Base-by-base conservation (phyloP, 805 yeast genomes). In the Ogataea trehalophila region DNA sequence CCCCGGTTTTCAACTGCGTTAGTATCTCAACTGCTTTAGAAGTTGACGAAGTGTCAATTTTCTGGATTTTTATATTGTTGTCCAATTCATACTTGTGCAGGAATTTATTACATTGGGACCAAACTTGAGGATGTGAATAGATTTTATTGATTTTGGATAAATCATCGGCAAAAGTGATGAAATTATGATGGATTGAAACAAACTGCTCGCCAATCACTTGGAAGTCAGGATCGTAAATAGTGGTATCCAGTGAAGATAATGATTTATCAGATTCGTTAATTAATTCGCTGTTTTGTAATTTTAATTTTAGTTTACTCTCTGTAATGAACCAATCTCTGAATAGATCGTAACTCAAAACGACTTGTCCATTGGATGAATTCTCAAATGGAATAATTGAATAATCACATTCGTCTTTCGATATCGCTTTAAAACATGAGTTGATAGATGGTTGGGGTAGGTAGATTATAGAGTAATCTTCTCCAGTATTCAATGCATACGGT, bases 91-190 rank as follows among this genome's bases (percentile, higher is more conserved):
- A 46, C 37, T 60, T 49, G 17, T 70, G 60, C 38, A 86, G 61
- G 69, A 87, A 94, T 20, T 69, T 63, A 3, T 75, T 70, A 43
- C 87, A 83, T 63, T 92, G 99, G 9, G 97, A 95, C 99, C 99
- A 92, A 0, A 91, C 99, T 65, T 92, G 99, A 2, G 99, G 97
- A 66, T 92, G 99, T 3, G 97, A 87, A 68, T 87, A 87, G 17
- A 92, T 76, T 33, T 73, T 77, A 15, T 61, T 66, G 44, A 90
- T 75, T 14, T 73, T 62, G 1, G 63, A 53, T 3, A 84, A 54
- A 33, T 71, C 72, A 41, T 60, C 56, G 8, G 77, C 73, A 52
- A 63, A 69, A 5, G 83, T 67, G 50, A 83, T 70, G 36, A 92
- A 71, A 62, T 85, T 84, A 68, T 94, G 98, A 48, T 81, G 84